Evolutionary conservation across 2,329 filamentous ascomycete species (phyloP).

Genomic region (Fusarium sp.): DNA sequence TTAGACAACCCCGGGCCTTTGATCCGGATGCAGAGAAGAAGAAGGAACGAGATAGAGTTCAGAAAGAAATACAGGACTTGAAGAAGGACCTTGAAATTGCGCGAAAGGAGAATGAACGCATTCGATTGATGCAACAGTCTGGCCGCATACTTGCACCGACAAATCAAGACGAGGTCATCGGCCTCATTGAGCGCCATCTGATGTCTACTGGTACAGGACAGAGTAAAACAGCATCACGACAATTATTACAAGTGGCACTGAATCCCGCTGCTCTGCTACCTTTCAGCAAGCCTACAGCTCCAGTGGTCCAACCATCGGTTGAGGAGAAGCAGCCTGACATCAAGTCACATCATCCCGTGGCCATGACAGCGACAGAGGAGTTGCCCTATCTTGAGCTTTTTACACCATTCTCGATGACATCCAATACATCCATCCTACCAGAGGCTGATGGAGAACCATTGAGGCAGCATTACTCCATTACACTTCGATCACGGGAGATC

Average conservation of each 20-base stretch:
- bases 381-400: constrained; percentile 78
- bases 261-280: constrained; percentile 64
- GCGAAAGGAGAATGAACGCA: constrained; percentile 67
- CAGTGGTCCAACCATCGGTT: constrained; percentile 39
- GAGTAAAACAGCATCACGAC: constrained; percentile 47
- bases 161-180: constrained; percentile 53
- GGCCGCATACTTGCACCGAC: constrained; percentile 49
- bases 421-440: constrained; percentile 60
- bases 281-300: constrained; percentile 54
- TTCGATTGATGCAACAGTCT: constrained; percentile 55
- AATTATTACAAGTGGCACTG: constrained; percentile 60
- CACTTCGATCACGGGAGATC: constrained; percentile 53
- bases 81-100: constrained; percentile 68
- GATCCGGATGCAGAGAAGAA: constrained; percentile 62
- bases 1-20: constrained; percentile 19
- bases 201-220: constrained; percentile 49
- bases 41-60: constrained; percentile 62
- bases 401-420: constrained; percentile 72
- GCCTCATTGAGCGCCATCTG: constrained; percentile 53
- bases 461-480: constrained; percentile 67
- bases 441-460: constrained; percentile 47
- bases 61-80: constrained; percentile 65
- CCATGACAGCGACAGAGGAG: constrained; percentile 71
- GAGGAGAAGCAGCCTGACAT: constrained; percentile 53
- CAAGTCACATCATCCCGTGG: constrained; percentile 72